Evolutionary conservation across 345 rosid genomes (phyloP), one percentile per base, ranked within the genome.

Genomic region (Eucalyptus marginata): DNA sequence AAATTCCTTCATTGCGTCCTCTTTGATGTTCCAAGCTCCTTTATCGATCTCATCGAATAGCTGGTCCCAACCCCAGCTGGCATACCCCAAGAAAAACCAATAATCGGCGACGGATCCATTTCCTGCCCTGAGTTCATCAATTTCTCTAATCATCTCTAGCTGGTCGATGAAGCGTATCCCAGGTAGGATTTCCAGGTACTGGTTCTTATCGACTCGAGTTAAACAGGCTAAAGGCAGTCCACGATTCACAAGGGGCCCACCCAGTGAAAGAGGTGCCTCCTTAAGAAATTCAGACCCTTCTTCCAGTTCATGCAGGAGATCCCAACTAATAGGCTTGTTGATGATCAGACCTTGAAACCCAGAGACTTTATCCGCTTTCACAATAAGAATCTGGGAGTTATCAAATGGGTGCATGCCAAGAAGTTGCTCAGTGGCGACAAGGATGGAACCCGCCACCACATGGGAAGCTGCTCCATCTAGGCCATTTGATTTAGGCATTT

Each of bases 31-130:
- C 99, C 99, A 98, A 86, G 95, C 95, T 88, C 99, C 99, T 87
- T 88, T 91, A 11, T 90, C 88, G 25, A 96, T 93, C 94, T 97
- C 99, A 85, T 93, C 89, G 49, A 93, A 94, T 88, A 98, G 88
- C 92, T 98, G 99, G 8, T 91, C 91, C 95, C 98, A 95, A 64
- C 93, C 93, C 99, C 99, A 98, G 90, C 94, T 92, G 2, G 98
- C 92, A 88, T 92, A 94, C 17, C 99, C 99, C 91, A 97, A 88
- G 95, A 98, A 98, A 91, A 98, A 97, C 98, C 98, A 98, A 90
- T 94, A 96, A 52, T 94, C 95, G 10, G 87, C n/a, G 5, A 94
- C 68, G 13, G 93, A 93, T 44, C 89, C 90, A 71, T 90, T 93
- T 89, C 94, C 94, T 10, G 92, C 90, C 90, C 91, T 95, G 29